Percentiles rank a stretch among this genome's conserved stretches.
Conservation (phyloP, 1,139 yeast genomes). For the Candida frijolesensis region DNA sequence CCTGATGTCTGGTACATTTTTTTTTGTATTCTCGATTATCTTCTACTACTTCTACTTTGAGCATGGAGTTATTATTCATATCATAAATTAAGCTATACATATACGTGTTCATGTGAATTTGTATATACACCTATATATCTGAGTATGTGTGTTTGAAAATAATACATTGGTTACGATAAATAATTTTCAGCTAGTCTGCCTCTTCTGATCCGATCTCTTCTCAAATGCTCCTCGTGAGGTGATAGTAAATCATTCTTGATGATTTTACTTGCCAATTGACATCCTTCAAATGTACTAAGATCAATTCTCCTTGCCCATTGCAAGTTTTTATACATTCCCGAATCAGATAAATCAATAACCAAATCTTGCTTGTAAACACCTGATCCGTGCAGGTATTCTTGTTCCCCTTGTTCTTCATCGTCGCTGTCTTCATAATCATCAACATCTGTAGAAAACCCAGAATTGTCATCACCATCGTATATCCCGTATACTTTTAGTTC, state of each 20-base stretch:
- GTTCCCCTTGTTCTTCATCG: constrained; percentile 6
- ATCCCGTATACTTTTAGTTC: constrained; percentile 11
- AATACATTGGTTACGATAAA: constrained; percentile 19
- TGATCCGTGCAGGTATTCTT: constrained; percentile 12
- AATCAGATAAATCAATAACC: constrained; percentile 49
- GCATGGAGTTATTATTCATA: background rate
- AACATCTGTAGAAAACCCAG: constrained; percentile 2
- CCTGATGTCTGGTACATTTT: constrained; percentile 81
- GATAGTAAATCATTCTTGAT: constrained; percentile 34
- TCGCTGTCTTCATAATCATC: constrained; percentile 7
- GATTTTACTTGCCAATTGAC: constrained; percentile 33
- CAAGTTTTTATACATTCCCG: constrained; percentile 60
- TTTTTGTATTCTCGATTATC: background rate
- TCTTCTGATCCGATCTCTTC: constrained; percentile 40
- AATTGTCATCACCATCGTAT: constrained; percentile 8
- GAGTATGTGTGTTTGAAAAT: background rate
- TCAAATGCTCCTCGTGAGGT: constrained; percentile 30
- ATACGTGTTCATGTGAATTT: background rate
- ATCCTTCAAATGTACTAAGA: constrained; percentile 31
- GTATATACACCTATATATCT: background rate
- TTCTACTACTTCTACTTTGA: background rate
- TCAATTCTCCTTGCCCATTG: constrained; percentile 55
- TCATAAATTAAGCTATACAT: background rate
- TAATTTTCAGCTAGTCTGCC: constrained; percentile 52
- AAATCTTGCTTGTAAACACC: constrained; percentile 25